These are phyloP conservation scores for Chlamydomonas reinhardtii DNA, from an alignment of 163 green algal genomes.

Conservation along the genomic window DNA sequence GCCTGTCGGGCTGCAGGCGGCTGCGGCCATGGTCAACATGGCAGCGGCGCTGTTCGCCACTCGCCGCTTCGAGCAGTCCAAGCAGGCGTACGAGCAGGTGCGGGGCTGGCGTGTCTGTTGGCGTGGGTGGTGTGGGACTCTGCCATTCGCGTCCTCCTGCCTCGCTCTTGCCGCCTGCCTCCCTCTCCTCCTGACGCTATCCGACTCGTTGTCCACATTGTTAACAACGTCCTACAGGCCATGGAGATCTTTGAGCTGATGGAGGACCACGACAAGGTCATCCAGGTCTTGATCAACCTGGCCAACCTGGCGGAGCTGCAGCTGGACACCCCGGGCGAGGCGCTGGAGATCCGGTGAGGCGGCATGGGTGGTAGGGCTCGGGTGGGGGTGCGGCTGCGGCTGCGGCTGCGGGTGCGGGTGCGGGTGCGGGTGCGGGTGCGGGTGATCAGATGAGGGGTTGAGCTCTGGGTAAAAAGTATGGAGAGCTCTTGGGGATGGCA, in stretches of 20 bases:
- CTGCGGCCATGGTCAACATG: constrained; percentile 64
- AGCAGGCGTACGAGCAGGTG: constrained; percentile 51
- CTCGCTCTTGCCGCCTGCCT: too few species aligned
- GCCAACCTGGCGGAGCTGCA: constrained; percentile 74
- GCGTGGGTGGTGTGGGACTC: too few species aligned
- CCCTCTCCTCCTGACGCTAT: too few species aligned
- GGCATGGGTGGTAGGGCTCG: not conserved
- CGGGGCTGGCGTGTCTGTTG: not conserved
- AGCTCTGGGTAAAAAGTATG: too few species aligned
- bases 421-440: too few species aligned
- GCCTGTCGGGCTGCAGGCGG: constrained; percentile 43
- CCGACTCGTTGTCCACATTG: too few species aligned
- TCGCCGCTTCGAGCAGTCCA: constrained; percentile 47
- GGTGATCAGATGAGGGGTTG: too few species aligned
- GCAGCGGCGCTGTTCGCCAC: constrained; percentile 58
- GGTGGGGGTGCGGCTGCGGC: too few species aligned
- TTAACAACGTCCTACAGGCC: constrained; percentile 39
- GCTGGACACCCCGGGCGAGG: constrained; percentile 41
- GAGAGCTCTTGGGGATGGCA: too few species aligned
- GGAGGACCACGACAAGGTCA: constrained; percentile 68
- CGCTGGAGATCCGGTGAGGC: constrained; percentile 20
- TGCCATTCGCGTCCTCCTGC: too few species aligned
- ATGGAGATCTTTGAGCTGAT: constrained; percentile 69
- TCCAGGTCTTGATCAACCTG: constrained; percentile 71
- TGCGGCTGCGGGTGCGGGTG: too few species aligned